Evolutionary conservation across 805 yeast species (phyloP).

Genomic region (Candida ortonii): DNA sequence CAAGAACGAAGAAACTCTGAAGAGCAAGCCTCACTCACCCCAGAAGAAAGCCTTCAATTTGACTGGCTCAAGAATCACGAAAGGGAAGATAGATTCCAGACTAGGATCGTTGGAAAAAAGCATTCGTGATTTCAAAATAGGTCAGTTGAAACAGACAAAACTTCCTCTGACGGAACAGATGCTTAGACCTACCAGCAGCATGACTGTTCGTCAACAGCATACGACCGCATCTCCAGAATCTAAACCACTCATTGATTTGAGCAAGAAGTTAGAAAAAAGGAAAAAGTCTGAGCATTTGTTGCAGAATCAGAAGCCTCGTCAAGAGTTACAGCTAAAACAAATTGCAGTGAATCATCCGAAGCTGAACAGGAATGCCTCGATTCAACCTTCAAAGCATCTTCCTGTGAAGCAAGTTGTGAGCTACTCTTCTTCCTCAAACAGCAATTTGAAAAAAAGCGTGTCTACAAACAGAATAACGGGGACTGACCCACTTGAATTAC

Average conservation of each 20-base stretch:
- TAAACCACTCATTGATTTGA: slow-evolving; percentile 17
- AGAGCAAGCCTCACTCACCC: slow-evolving; percentile 7
- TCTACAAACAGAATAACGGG: background rate
- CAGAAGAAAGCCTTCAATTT: slow-evolving; percentile 3
- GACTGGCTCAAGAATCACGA: slow-evolving; percentile 14
- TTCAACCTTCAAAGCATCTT: slow-evolving; percentile 1
- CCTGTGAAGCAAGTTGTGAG: slow-evolving; percentile 3
- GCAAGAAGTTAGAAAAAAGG: slow-evolving; percentile 20
- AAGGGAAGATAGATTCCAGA: slow-evolving; percentile 11
- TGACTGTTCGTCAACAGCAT: slow-evolving; percentile 7
- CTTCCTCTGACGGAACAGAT: slow-evolving; percentile 29
- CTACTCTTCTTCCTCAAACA: background rate
- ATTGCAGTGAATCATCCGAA: slow-evolving; percentile 21
- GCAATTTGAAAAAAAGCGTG: background rate
- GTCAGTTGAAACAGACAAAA: slow-evolving; percentile 13
- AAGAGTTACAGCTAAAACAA: slow-evolving; percentile 12
- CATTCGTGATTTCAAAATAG: slow-evolving; percentile 7
- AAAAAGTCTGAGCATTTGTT: slow-evolving; percentile 16
- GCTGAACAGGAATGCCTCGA: slow-evolving; percentile 11
- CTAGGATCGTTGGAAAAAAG: slow-evolving; percentile 5
- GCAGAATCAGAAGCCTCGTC: slow-evolving; percentile 13
- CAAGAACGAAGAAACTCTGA: slow-evolving; percentile 4
- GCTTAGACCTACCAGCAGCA: slow-evolving; percentile 16
- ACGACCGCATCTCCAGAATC: slow-evolving; percentile 14
- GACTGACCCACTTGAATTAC: slow-evolving; percentile 13